phyloP scores from a whole-genome alignment of 805 yeast species.

The Soucietia sequanensis region DNA sequence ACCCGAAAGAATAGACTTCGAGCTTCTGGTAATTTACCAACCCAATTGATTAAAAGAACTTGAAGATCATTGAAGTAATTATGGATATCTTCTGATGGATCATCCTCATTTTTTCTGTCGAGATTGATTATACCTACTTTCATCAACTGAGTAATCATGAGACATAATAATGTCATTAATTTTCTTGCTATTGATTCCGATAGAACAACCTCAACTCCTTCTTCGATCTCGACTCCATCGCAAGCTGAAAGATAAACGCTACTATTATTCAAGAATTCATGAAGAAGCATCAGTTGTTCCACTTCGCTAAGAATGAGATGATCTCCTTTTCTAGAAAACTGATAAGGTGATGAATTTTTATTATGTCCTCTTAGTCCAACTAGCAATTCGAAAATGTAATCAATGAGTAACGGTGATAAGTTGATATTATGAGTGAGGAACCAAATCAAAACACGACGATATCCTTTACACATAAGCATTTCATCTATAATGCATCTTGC shows the following conservation, averaged over 20 bases:
- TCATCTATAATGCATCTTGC: constrained; percentile 64
- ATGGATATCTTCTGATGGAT: constrained; percentile 31
- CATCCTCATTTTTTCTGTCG: constrained; percentile 21
- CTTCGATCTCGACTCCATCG: constrained; percentile 29
- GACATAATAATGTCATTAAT: constrained; percentile 54
- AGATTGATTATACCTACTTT: constrained; percentile 44
- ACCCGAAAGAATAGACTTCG: constrained; percentile 50
- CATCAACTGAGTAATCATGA: constrained; percentile 58
- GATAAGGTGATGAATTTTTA: constrained; percentile 20
- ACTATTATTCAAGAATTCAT: constrained; percentile 63
- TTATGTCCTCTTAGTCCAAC: constrained; percentile 55
- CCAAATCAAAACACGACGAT: constrained; percentile 65
- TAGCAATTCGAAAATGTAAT: constrained; percentile 61
- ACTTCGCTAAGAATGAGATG: constrained; percentile 50
- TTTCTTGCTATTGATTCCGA: constrained; percentile 37
- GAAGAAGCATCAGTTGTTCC: constrained; percentile 65
- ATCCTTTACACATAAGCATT: constrained; percentile 65
- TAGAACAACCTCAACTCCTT: constrained; percentile 25
- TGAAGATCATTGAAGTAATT: constrained; percentile 63
- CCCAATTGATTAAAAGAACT: constrained; percentile 61
- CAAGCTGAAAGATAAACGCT: constrained; percentile 29
- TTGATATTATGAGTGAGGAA: constrained; percentile 58
- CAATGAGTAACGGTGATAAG: constrained; percentile 53
- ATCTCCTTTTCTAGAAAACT: constrained; percentile 58
- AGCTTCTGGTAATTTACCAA: constrained; percentile 62